Base-by-base conservation (phyloP, 768 basidiomycete genomes). In the Daedaleopsis nitida region DNA sequence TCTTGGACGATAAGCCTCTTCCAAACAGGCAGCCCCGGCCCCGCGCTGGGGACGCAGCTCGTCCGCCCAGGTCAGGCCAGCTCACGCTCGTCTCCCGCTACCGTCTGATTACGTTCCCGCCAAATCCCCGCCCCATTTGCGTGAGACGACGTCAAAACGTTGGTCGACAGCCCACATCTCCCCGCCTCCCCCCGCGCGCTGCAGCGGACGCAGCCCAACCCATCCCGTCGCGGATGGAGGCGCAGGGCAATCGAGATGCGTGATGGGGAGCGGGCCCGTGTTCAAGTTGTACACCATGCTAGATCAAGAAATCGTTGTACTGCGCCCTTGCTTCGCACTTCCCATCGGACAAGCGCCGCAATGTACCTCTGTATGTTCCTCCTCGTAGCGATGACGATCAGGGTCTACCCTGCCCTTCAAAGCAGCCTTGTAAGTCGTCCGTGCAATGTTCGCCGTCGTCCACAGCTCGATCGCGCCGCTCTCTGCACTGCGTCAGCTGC, bases 271-370 rank as follows among this genome's bases (percentile, higher is more conserved):
- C 5, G 42, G 55, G 52, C 52, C 52, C 44, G 49, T 43, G 61
- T 48, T 44, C 43, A 52, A 47, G 27, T 5, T 5, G 10, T 3
- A 42, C 11, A 34, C 56, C 58, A 58, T 58, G 48, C 62, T 59
- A 23, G 13, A 49, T 64, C 21, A 37, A 64, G 62, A 43, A 64
- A 49, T 48, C 42, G 50, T 64, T 64, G 62, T 64, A 47, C 62
- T 64, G 62, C 39, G 35, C 27, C 24, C 56, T 42, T 42, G 24
- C 37, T 32, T 58, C 16, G 24, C 19, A 13, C n/a, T 17, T 55
- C 57, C 39, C 61, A 54, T 44, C 32, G 32, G 17, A 35, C 52
- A 51, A 44, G 55, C 52, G 55, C 24, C 32, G 47, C 55, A n/a
- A n/a, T n/a, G n/a, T 21, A 23, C 23, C 47, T 24, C 19, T 32